Percentiles rank a stretch among this genome's conserved stretches.
These are phyloP conservation scores for Metrosideros polymorpha DNA, from an alignment of 441 rosid genomes.

Conservation along the genomic window DNA sequence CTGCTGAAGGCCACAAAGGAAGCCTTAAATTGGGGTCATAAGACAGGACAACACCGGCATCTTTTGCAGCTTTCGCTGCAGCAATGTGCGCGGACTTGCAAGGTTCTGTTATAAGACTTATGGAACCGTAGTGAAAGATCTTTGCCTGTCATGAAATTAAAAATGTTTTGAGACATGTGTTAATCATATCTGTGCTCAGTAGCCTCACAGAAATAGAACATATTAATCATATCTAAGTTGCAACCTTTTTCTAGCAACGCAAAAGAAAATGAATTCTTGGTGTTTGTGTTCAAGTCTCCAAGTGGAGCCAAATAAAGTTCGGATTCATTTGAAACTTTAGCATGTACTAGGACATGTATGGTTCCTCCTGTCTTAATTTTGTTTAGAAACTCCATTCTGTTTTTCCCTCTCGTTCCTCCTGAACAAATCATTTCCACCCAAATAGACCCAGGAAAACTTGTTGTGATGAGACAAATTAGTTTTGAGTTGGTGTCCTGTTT, in stretches of 20 bases:
- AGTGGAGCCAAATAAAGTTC: neutral
- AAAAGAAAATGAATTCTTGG: neutral
- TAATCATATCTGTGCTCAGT: neutral
- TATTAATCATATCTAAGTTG: neutral
- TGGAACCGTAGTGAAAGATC: conserved; percentile 85
- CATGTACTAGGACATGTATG: neutral
- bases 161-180: neutral
- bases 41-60: conserved; percentile 75
- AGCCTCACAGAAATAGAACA: neutral
- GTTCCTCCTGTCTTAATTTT: neutral
- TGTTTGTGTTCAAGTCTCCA: neutral
- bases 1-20: conserved; percentile 84
- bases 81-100: conserved; percentile 90
- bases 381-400: neutral
- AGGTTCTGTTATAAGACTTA: conserved; percentile 94
- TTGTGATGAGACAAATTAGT: neutral
- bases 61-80: conserved; percentile 86
- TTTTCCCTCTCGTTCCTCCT: neutral
- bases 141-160: conserved; percentile 49
- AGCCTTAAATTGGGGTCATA: conserved; percentile 95
- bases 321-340: neutral
- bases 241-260: neutral
- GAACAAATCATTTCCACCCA: neutral
- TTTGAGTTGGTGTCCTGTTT: neutral
- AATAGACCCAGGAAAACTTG: neutral